Base-by-base conservation (phyloP, 2,329 filamentous ascomycete genomes). In the Cladosporium sp. region DNA sequence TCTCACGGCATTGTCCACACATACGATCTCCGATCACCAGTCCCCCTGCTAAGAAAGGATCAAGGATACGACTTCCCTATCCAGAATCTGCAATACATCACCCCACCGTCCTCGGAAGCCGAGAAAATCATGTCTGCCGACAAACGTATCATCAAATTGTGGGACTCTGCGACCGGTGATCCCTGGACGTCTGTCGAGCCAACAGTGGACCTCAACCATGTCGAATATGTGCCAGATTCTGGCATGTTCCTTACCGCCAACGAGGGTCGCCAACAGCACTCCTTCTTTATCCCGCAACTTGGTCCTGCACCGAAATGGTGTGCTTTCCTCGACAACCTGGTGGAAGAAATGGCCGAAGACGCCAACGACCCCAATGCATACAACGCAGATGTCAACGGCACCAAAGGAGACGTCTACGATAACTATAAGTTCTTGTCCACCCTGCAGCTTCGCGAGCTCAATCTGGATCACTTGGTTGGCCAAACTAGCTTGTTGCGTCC, bases 391-490 rank as follows among this genome's bases (percentile, higher is more conserved):
- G n/a, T 64, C 30, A 70, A 72, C 21, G 73, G 71, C 11, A 44
- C 66, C 41, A 55, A 44, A 18, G 90, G 90, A 34, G 90, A 95
- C 72, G 92, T 95, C 11, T 99, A 99, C 82, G 95, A 99, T 80
- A 98, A 99, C 80, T 98, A 94, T 87, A 99, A 98, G 80, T 99
- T 99, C 86, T 84, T 99, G 75, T 97, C 94, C 1, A 79, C 92
- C 68, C 88, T 92, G 52, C 93, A 99, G 78, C 84, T 99, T 63
- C 91, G 91, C 73, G 87, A 90, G 41, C 86, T 99, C 71, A 96
- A 92, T 76, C 80, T 99, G 74, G 90, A 92, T 63, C 94, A 98
- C 76, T 84, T 99, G 58, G 86, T 99, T 66, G 94, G 94, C 70
- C 93, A 92, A 73, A 96, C 93, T 32, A 95, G 92, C 74, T 82